phyloP scores from a whole-genome alignment of 2,329 filamentous ascomycete genomes.

The Helotiales sp. region DNA sequence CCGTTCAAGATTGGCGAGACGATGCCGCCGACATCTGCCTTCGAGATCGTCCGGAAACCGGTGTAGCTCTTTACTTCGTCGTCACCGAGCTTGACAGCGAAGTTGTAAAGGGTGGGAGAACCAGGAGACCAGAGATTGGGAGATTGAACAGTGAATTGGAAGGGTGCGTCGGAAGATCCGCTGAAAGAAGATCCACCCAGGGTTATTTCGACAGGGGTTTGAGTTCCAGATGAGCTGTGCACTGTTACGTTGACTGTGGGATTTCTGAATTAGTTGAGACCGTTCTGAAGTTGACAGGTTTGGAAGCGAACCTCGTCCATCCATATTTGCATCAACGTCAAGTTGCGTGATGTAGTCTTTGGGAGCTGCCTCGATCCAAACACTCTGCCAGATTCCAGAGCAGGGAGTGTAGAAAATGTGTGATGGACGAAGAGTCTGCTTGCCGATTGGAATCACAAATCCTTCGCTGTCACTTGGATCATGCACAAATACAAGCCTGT shows the following conservation, averaged over 20 bases:
- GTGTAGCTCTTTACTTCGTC: conserved; percentile 69
- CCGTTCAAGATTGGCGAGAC: conserved; percentile 60
- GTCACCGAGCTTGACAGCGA: conserved; percentile 57
- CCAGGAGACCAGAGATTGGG: conserved; percentile 69
- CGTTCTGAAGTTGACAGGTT: no score
- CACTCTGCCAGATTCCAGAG: conserved; percentile 75
- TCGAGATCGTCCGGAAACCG: conserved; percentile 68
- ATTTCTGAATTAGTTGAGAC: not conserved
- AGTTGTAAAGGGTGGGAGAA: conserved; percentile 66
- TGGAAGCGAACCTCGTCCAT: conserved; percentile 55
- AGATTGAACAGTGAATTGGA: conserved; percentile 59
- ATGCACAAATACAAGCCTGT: conserved; percentile 65
- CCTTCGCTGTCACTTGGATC: conserved; percentile 66
- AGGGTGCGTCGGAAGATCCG: conserved; percentile 54
- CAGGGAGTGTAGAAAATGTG: conserved; percentile 75
- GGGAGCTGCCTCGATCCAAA: conserved; percentile 72
- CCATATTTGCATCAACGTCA: conserved; percentile 53
- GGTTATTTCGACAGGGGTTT: conserved; percentile 33
- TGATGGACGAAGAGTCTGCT: conserved; percentile 55
- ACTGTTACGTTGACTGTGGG: conserved; percentile 59
- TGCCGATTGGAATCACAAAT: conserved; percentile 67
- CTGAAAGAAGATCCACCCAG: conserved; percentile 42
- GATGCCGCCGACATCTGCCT: conserved; percentile 58
- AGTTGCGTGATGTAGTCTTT: conserved; percentile 55
- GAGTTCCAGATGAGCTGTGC: conserved; percentile 49